These are phyloP conservation scores for Elongisporangium undulatum DNA, from an alignment of 352 stramenopile species.

Conservation along the genomic window DNA sequence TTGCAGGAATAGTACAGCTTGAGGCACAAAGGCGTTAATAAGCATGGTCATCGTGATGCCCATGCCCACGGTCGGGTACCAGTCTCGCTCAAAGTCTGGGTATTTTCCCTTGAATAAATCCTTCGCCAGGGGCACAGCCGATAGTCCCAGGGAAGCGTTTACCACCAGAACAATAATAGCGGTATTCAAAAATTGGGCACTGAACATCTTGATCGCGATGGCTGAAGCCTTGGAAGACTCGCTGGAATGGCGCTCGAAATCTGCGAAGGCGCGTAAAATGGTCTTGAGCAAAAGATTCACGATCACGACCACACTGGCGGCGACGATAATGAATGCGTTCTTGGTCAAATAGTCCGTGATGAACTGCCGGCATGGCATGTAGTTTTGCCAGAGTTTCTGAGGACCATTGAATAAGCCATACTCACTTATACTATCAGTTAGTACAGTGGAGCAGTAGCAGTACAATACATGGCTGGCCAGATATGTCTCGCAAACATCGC, in stretches of 20 bases:
- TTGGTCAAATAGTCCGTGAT: conserved; percentile 62
- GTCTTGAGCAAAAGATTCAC: conserved; percentile 75
- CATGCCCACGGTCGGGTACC: conserved; percentile 84
- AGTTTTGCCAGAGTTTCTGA: conserved; percentile 43
- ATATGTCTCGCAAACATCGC: conserved; percentile 56
- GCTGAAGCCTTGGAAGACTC: conserved; percentile 74
- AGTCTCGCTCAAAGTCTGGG: conserved; percentile 78
- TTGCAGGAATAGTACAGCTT: conserved; percentile 53
- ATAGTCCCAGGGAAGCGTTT: conserved; percentile 52
- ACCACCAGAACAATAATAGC: conserved; percentile 80
- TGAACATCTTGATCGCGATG: conserved; percentile 77
- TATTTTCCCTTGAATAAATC: conserved; percentile 78
- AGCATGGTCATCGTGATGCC: conserved; percentile 86
- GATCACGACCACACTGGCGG: conserved; percentile 63
- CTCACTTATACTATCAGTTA: conserved; percentile 38
- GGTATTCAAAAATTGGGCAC: conserved; percentile 80
- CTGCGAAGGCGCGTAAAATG: conserved; percentile 60
- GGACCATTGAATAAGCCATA: conserved; percentile 52
- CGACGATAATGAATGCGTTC: conserved; percentile 65
- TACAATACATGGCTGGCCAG: conserved; percentile 54
- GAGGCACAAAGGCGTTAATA: conserved; percentile 72
- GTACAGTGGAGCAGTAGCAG: conserved; percentile 57
- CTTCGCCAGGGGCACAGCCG: conserved; percentile 29
- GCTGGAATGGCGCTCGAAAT: conserved; percentile 74
- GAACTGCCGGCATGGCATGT: conserved; percentile 55